Conservation (phyloP, 352 stramenopile species). For the Globisporangium apiculatum region DNA sequence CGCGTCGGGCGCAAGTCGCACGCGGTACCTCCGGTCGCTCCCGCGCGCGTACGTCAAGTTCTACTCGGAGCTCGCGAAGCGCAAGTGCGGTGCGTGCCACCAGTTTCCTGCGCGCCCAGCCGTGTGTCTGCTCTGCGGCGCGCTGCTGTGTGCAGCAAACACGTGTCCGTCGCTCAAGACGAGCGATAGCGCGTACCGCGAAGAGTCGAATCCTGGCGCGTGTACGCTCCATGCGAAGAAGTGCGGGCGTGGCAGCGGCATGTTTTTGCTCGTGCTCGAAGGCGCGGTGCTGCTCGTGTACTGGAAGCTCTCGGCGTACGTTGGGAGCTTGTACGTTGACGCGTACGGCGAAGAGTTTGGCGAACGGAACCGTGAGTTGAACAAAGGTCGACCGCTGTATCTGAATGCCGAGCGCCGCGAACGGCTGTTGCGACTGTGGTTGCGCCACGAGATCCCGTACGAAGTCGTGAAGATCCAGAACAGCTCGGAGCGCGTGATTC, state of each 20-base stretch:
- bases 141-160: constrained; percentile 72
- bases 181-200: constrained; percentile 60
- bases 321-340: constrained; percentile 80
- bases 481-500: constrained; percentile 82
- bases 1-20: constrained; percentile 57
- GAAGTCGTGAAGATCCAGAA: constrained; percentile 87
- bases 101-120: constrained; percentile 76
- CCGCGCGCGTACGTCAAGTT: constrained; percentile 79
- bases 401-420: constrained; percentile 66
- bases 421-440: constrained; percentile 67
- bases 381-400: constrained; percentile 77
- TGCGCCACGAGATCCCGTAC: constrained; percentile 77
- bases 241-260: constrained; percentile 69
- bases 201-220: constrained; percentile 75
- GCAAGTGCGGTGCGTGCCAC: constrained; percentile 62
- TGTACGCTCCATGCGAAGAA: constrained; percentile 84
- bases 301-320: constrained; percentile 81
- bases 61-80: constrained; percentile 79
- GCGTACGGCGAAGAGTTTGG: constrained; percentile 87
- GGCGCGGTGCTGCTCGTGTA: constrained; percentile 81
- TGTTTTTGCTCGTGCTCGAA: constrained; percentile 82
- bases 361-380: constrained; percentile 73
- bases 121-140: constrained; percentile 80
- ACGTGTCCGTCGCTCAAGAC: constrained; percentile 68
- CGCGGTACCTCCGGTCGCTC: constrained; percentile 60